phyloP scores from a whole-genome alignment of 2,329 filamentous ascomycete species.

The Alternaria infectoria region DNA sequence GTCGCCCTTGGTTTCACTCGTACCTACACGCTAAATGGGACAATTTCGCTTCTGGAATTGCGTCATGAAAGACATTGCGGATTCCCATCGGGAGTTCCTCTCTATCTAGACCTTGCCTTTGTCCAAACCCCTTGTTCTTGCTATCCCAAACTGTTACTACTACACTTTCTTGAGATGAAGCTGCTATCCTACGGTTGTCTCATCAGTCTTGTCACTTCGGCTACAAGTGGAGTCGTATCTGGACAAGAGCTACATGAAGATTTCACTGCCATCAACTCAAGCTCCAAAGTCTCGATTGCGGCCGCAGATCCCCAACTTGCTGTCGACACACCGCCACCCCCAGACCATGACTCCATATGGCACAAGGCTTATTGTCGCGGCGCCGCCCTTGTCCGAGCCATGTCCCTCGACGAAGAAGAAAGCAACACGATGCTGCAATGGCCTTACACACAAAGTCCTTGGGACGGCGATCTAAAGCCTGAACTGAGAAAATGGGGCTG shows the following conservation, averaged over 20 bases:
- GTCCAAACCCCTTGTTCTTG: neutral
- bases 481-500: constrained; percentile 17
- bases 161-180: neutral
- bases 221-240: neutral
- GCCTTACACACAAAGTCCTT: constrained; percentile 9
- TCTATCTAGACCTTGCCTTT: neutral
- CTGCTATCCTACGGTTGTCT: neutral
- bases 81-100: neutral
- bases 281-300: neutral
- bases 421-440: neutral
- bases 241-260: neutral
- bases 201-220: neutral
- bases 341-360: neutral
- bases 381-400: constrained; percentile 9
- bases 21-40: neutral
- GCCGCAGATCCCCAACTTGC: neutral
- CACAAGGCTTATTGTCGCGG: constrained; percentile 11
- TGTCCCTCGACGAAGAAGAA: constrained; percentile 5
- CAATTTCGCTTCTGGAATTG: neutral
- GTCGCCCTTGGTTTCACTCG: neutral
- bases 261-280: neutral
- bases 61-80: neutral
- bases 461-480: constrained; percentile 5
- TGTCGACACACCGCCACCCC: neutral
- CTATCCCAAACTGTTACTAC: neutral